These are phyloP conservation scores for Drechslerella coelobrocha DNA, from an alignment of 2,329 filamentous ascomycete species.

Conservation along the genomic window DNA sequence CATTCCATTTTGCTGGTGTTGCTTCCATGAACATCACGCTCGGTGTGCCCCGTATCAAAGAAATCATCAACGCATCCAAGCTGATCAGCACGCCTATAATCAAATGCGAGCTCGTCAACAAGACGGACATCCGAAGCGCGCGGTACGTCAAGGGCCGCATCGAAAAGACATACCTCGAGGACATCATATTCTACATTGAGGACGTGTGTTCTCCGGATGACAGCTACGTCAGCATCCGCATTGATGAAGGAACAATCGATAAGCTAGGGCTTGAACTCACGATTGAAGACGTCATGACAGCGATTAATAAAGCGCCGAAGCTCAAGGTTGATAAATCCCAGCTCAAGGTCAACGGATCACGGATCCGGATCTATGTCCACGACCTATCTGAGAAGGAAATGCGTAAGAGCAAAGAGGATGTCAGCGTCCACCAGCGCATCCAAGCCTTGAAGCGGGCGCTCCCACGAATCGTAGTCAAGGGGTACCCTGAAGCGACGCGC, in stretches of 20 bases:
- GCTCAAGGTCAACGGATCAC: slow-evolving; percentile 67
- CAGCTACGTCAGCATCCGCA: slow-evolving; percentile 78
- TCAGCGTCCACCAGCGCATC: slow-evolving; percentile 76
- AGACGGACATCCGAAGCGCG: slow-evolving; percentile 77
- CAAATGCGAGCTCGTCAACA: slow-evolving; percentile 80
- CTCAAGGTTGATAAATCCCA: slow-evolving; percentile 75
- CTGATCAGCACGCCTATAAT: slow-evolving; percentile 94
- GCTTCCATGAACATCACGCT: slow-evolving; percentile 99
- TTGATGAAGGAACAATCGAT: slow-evolving; percentile 79
- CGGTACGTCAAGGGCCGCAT: slow-evolving; percentile 90
- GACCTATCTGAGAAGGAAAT: slow-evolving; percentile 62
- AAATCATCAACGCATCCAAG: slow-evolving; percentile 99
- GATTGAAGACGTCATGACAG: slow-evolving; percentile 73
- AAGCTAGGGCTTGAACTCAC: slow-evolving; percentile 82
- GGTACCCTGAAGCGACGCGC: slow-evolving; percentile 82
- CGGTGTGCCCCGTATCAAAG: slow-evolving; percentile 99
- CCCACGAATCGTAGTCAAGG: slow-evolving; percentile 83
- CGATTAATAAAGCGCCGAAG: slow-evolving; percentile 81
- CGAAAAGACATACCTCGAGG: slow-evolving; percentile 89
- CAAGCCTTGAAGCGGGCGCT: slow-evolving; percentile 84
- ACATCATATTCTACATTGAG: slow-evolving; percentile 80
- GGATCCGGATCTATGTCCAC: slow-evolving; percentile 76
- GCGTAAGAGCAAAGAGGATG: slow-evolving; percentile 62
- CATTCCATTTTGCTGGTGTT: slow-evolving; percentile 99
- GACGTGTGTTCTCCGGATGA: slow-evolving; percentile 83